phyloP scores from a whole-genome alignment of 148 eudicot species.

The Simmondsia chinensis region DNA sequence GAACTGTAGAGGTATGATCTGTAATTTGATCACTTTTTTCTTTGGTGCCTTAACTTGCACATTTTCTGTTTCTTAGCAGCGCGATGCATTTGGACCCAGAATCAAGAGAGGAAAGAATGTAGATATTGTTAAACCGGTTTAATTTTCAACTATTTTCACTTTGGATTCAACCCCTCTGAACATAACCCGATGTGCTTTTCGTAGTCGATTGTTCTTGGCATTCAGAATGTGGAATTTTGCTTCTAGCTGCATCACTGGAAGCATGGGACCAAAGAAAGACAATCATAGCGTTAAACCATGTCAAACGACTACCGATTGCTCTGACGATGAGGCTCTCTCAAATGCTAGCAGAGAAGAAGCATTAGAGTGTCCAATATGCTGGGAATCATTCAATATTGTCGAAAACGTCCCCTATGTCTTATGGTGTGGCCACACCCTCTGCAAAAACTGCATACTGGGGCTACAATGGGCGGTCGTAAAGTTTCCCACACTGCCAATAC shows the following conservation, averaged over 20 bases:
- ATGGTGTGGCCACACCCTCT: conserved; percentile 50
- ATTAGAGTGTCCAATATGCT: conserved; percentile 48
- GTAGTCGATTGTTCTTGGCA: not conserved
- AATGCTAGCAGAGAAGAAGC: conserved; percentile 32
- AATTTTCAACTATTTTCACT: too few species aligned
- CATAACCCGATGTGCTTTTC: not conserved
- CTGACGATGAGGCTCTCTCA: conserved; percentile 32
- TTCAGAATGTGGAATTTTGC: conserved; percentile 35
- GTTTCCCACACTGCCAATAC: conserved; percentile 26
- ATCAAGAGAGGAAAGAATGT: too few species aligned
- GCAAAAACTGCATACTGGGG: conserved; percentile 38
- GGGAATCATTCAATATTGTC: conserved; percentile 48
- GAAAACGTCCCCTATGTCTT: conserved; percentile 46
- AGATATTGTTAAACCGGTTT: too few species aligned
- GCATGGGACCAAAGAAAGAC: conserved; percentile 11
- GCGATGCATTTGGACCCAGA: too few species aligned
- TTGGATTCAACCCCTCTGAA: too few species aligned
- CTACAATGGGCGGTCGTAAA: conserved; percentile 42
- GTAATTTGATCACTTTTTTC: too few species aligned
- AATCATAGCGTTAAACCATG: too few species aligned
- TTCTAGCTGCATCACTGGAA: conserved; percentile 30
- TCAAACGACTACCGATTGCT: too few species aligned
- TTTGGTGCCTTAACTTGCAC: too few species aligned
- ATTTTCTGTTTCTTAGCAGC: too few species aligned
- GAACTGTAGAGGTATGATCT: too few species aligned